A percentile compares a stretch with the other conserved stretches of the same genome.
Conservation (phyloP, 106 monocot genomes). For the Allium sativum region DNA sequence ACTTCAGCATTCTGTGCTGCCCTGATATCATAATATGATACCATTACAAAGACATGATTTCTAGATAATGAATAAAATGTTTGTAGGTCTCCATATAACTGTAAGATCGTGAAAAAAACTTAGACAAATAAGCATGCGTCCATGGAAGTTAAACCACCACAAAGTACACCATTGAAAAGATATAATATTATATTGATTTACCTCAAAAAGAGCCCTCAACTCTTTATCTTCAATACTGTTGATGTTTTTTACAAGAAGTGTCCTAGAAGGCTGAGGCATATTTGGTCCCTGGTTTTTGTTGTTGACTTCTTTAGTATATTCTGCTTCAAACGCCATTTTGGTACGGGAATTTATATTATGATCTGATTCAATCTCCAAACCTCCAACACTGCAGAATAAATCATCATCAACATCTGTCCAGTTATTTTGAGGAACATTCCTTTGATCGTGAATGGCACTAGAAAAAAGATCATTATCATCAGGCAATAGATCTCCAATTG, state of each 20-base stretch:
- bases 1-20: constrained; percentile 53
- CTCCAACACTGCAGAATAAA: constrained; percentile 59
- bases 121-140: neutral
- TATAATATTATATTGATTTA: constrained; percentile 8
- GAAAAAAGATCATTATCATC: constrained; percentile 77
- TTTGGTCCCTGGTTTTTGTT: constrained; percentile 2
- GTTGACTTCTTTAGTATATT: neutral
- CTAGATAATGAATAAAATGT: constrained; percentile 57
- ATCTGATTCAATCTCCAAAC: constrained; percentile 64
- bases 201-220: constrained; percentile 63
- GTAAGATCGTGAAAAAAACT: neutral
- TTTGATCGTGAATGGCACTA: constrained; percentile 42
- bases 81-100: constrained; percentile 72
- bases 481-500: constrained; percentile 75
- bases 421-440: constrained; percentile 16
- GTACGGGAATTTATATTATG: constrained; percentile 1
- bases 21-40: constrained; percentile 76
- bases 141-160: neutral
- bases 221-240: constrained; percentile 70
- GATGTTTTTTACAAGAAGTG: constrained; percentile 80
- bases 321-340: constrained; percentile 11
- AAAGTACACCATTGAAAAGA: neutral
- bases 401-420: constrained; percentile 52
- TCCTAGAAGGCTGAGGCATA: constrained; percentile 62
- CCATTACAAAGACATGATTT: constrained; percentile 62